A percentile compares a stretch with the other conserved stretches of the same genome.
phyloP scores from a whole-genome alignment of 148 eudicot genomes.

The Persicaria tinctoria region DNA sequence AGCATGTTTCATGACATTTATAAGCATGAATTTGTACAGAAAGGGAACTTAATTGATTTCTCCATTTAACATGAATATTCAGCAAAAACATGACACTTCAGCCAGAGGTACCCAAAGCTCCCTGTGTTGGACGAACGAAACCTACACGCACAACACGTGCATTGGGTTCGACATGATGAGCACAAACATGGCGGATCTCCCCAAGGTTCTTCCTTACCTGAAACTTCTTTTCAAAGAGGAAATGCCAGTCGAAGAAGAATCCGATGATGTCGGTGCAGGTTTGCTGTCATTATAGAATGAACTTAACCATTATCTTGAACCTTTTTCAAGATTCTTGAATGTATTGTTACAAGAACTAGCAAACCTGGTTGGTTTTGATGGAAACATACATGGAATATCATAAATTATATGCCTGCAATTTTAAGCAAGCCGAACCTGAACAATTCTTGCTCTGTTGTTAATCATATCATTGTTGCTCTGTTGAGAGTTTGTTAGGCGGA shows the following conservation, averaged over 20 bases:
- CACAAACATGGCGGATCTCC: slow-evolving; percentile 78
- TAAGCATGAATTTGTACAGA: not conserved
- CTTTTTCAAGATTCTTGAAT: too few relatives aligned
- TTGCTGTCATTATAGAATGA: too few relatives aligned
- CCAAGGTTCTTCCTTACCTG: slow-evolving; percentile 64
- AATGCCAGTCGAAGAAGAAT: slow-evolving; percentile 67
- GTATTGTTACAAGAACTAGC: too few relatives aligned
- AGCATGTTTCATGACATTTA: too few relatives aligned
- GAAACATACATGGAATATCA: too few relatives aligned
- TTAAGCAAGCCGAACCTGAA: too few relatives aligned
- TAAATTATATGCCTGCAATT: too few relatives aligned
- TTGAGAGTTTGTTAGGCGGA: too few relatives aligned
- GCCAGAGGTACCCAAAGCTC: slow-evolving; percentile 76
- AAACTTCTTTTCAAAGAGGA: slow-evolving; percentile 66
- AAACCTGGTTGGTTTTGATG: too few relatives aligned
- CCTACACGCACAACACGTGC: slow-evolving; percentile 76
- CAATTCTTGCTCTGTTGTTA: too few relatives aligned
- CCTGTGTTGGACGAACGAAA: slow-evolving; percentile 73
- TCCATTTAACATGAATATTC: not conserved
- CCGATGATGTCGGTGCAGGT: slow-evolving; percentile 32
- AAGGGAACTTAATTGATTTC: not conserved
- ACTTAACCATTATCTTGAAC: not conserved
- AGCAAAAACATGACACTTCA: not conserved
- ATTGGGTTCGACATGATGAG: slow-evolving; percentile 94
- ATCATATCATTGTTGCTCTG: too few relatives aligned